These are phyloP conservation scores for Polyrhizophydium stewartii DNA, from an alignment of 371 early-diverging fungal genomes.

Conservation along the genomic window DNA sequence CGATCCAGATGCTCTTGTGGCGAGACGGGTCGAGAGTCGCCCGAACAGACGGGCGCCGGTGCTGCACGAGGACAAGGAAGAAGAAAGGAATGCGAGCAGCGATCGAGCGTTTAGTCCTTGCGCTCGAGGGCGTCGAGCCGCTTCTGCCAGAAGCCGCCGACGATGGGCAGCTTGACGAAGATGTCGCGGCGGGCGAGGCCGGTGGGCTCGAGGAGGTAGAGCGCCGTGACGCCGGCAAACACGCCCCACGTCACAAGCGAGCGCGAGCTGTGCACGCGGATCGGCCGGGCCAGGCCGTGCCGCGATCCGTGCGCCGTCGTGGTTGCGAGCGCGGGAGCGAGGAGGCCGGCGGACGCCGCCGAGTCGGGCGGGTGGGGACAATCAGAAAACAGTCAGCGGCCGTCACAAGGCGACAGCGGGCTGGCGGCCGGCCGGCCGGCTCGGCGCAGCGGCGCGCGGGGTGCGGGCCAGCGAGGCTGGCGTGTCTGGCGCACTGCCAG, in stretches of 20 bases:
- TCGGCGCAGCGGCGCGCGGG: too few species aligned
- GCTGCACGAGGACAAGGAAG: too few species aligned
- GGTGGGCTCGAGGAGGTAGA: slow-evolving; percentile 35
- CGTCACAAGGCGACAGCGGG: too few species aligned
- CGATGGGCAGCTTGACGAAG: slow-evolving; percentile 31
- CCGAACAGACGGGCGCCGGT: too few species aligned
- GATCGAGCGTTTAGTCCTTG: background rate
- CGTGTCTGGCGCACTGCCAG: too few species aligned
- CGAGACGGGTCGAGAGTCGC: too few species aligned
- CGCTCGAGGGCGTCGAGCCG: background rate
- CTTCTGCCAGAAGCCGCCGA: slow-evolving; percentile 30
- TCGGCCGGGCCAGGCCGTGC: too few species aligned
- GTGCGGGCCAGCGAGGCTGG: too few species aligned
- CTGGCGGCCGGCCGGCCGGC: too few species aligned
- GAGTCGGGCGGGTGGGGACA: background rate
- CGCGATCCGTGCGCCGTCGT: background rate
- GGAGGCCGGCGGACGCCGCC: background rate
- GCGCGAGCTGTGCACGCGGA: slow-evolving; percentile 24
- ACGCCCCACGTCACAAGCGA: slow-evolving; percentile 32
- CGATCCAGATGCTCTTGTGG: too few species aligned
- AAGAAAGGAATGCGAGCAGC: too few species aligned
- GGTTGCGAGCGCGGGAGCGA: background rate
- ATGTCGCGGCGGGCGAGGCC: slow-evolving; percentile 34
- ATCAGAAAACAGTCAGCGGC: too few species aligned
- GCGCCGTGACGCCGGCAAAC: slow-evolving; percentile 23